Evolutionary conservation across 1,284 basidiomycete species (phyloP).

Genomic region (Pterulicium gracile): DNA sequence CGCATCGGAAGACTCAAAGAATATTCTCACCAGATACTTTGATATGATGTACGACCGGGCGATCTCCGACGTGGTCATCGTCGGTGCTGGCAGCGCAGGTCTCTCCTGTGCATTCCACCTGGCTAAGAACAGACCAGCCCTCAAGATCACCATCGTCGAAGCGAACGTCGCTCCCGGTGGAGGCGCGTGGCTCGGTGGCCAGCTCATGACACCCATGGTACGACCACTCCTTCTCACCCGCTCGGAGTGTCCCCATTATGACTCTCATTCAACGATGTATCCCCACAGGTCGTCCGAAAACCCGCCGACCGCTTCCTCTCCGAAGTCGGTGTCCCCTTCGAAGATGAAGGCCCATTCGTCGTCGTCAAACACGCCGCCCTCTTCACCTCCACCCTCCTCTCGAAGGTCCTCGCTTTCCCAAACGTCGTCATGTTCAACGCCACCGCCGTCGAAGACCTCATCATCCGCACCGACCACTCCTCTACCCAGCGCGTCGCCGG

Average conservation of each 20-base stretch:
- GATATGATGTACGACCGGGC: conserved; percentile 63
- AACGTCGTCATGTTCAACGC: conserved; percentile 75
- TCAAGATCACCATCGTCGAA: conserved; percentile 76
- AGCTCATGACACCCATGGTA: conserved; percentile 80
- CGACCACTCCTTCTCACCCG: conserved; percentile 3
- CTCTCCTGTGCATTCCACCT: conserved; percentile 73
- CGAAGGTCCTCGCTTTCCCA: conserved; percentile 61
- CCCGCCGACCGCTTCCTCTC: conserved; percentile 68
- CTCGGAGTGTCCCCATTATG: background rate
- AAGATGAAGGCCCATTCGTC: conserved; percentile 74
- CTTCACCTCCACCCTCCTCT: conserved; percentile 74
- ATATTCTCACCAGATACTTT: conserved; percentile 40
- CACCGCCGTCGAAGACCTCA: conserved; percentile 69
- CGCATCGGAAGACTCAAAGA: conserved; percentile 2
- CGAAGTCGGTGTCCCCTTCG: conserved; percentile 68
- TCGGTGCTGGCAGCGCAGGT: conserved; percentile 75
- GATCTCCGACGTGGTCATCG: conserved; percentile 71
- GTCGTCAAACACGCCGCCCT: conserved; percentile 77
- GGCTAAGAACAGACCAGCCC: conserved; percentile 57
- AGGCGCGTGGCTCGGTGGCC: conserved; percentile 73
- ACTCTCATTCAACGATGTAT: background rate
- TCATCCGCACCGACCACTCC: conserved; percentile 51
- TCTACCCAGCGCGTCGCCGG: conserved; percentile 66
- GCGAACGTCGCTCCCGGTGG: conserved; percentile 77
- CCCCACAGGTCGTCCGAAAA: conserved; percentile 60